Conservation (phyloP, 2,329 filamentous ascomycete species). For the Pleurostoma richardsiae region DNA sequence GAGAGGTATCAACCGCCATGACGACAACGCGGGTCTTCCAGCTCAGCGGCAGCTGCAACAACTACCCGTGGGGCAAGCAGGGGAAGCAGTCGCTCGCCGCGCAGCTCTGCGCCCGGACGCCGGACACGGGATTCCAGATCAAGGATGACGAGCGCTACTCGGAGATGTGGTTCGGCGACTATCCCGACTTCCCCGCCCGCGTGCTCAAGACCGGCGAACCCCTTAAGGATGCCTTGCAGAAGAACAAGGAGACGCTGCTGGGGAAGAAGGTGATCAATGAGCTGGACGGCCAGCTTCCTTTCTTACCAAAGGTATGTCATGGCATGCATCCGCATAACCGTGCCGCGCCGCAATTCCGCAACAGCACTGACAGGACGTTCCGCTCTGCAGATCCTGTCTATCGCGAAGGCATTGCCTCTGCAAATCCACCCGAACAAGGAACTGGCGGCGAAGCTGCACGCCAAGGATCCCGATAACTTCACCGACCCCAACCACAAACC, state of each 20-base stretch:
- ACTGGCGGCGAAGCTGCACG: conserved; percentile 59
- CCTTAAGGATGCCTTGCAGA: conserved; percentile 59
- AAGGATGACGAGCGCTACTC: conserved; percentile 59
- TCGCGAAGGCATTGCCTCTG: conserved; percentile 68
- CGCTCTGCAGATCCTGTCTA: conserved; percentile 56
- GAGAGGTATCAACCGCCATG: conserved; percentile 6
- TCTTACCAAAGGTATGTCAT: conserved; percentile 57
- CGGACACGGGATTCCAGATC: conserved; percentile 57
- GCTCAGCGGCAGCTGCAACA: conserved; percentile 42
- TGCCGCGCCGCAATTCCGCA: not conserved
- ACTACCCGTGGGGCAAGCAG: conserved; percentile 68
- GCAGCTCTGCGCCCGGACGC: conserved; percentile 59
- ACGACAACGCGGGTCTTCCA: conserved; percentile 29
- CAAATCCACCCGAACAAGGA: conserved; percentile 71
- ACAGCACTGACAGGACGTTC: conserved; percentile 2
- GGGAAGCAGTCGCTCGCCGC: conserved; percentile 63
- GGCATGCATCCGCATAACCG: rapidly evolving
- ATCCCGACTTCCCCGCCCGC: conserved; percentile 64
- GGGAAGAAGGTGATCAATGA: conserved; percentile 56
- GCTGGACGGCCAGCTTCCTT: conserved; percentile 63
- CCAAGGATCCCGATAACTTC: conserved; percentile 59
- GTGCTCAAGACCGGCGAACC: conserved; percentile 57
- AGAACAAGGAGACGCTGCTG: conserved; percentile 56
- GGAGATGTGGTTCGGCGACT: conserved; percentile 74
- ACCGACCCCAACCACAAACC: conserved; percentile 74